These are phyloP conservation scores for Patellifolia procumbens DNA, from an alignment of 179 eudicot genomes.

Conservation along the genomic window DNA sequence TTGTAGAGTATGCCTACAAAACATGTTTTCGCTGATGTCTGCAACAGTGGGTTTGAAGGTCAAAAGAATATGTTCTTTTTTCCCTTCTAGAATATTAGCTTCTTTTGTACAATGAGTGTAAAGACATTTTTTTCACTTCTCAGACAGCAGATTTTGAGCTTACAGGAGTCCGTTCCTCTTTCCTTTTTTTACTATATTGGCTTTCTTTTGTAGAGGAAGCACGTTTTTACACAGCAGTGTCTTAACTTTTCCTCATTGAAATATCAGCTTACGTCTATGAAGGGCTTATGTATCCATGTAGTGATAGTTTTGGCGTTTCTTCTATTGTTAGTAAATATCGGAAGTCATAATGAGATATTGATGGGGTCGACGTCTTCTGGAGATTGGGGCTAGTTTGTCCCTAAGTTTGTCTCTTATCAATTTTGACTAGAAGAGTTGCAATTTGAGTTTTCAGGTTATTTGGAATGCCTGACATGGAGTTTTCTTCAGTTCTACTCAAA, in stretches of 20 bases:
- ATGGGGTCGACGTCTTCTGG: neutral
- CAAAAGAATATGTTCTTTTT: neutral
- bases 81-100: neutral
- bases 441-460: neutral
- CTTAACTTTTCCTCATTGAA: neutral
- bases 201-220: neutral
- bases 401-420: neutral
- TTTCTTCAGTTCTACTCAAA: neutral
- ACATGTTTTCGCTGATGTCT: neutral
- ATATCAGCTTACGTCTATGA: too few species aligned
- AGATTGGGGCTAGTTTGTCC: neutral
- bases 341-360: neutral
- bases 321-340: neutral
- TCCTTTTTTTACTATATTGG: too few species aligned
- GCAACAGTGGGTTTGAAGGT: neutral
- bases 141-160: neutral
- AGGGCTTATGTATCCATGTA: neutral
- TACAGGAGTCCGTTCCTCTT: neutral
- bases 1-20: neutral
- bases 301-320: neutral
- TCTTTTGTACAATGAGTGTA: neutral
- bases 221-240: neutral
- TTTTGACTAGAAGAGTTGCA: neutral
- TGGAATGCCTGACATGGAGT: neutral
- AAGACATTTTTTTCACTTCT: neutral